Conservation (phyloP, 2,329 filamentous ascomycete genomes). For the Colletotrichum horii region DNA sequence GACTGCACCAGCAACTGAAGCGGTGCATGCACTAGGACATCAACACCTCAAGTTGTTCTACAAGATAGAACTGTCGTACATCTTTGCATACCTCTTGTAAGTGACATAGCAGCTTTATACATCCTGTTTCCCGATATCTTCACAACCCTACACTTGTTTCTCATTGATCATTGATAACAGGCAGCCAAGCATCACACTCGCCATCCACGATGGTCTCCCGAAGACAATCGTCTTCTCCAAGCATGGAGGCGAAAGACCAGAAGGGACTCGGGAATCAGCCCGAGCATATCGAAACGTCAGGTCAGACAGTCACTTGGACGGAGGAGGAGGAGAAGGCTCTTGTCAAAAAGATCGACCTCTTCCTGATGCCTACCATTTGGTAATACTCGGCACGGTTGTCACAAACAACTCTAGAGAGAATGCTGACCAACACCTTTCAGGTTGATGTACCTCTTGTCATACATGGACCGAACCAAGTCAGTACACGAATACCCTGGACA, state of each 20-base stretch:
- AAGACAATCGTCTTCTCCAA: not conserved
- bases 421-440: constrained; percentile 25
- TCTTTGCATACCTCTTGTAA: not conserved
- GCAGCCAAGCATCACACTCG: not conserved
- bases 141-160: not conserved
- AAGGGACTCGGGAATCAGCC: not conserved
- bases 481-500: not conserved
- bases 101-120: not conserved
- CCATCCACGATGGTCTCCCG: not conserved
- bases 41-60: not conserved
- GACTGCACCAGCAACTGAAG: not conserved
- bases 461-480: constrained; percentile 61
- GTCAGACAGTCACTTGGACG: not conserved
- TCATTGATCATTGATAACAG: rapidly evolving
- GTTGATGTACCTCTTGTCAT: constrained; percentile 56
- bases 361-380: constrained; percentile 57
- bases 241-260: not conserved
- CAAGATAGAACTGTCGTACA: not conserved
- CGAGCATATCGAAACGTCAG: not conserved
- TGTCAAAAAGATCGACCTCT: constrained; percentile 44
- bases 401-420: not conserved
- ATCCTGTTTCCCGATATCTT: not conserved
- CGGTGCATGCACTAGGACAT: not conserved
- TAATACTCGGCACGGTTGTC: not conserved
- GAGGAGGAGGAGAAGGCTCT: constrained; percentile 36